Conservation (phyloP, 176 grass and related monocot species). For the Aegilops speltoides region DNA sequence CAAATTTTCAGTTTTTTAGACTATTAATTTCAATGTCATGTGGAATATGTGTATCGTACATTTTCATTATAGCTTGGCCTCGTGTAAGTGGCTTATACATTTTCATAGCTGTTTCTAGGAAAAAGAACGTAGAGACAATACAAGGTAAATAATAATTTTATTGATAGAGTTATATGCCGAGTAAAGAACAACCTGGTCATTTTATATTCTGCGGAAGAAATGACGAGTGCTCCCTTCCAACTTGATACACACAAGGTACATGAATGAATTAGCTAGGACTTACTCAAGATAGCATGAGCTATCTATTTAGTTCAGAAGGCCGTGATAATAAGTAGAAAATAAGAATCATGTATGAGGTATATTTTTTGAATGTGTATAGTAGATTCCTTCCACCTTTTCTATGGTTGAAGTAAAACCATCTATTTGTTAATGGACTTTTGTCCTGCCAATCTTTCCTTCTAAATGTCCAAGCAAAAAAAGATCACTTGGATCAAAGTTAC, state of each 20-base stretch:
- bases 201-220: conserved; percentile 80
- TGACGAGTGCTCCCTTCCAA: conserved; percentile 61
- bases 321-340: not conserved
- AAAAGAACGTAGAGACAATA: too few species aligned
- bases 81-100: too few species aligned
- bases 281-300: not conserved
- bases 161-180: too few species aligned
- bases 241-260: conserved; percentile 42
- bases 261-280: not conserved
- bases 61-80: too few species aligned
- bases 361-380: conserved; percentile 78
- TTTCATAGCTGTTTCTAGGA: too few species aligned
- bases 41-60: too few species aligned
- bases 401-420: conserved; percentile 66
- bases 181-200: conserved; percentile 41
- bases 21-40: too few species aligned
- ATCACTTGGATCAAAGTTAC: conserved; percentile 92
- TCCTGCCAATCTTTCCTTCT: conserved; percentile 58
- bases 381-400: conserved; percentile 64
- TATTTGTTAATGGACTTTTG: conserved; percentile 54
- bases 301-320: not conserved
- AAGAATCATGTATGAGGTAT: conserved; percentile 55
- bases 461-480: conserved; percentile 67
- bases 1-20: too few species aligned
- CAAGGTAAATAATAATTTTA: too few species aligned